Conservation (phyloP, 257 asterid genomes). For the Forsythia viridissima region DNA sequence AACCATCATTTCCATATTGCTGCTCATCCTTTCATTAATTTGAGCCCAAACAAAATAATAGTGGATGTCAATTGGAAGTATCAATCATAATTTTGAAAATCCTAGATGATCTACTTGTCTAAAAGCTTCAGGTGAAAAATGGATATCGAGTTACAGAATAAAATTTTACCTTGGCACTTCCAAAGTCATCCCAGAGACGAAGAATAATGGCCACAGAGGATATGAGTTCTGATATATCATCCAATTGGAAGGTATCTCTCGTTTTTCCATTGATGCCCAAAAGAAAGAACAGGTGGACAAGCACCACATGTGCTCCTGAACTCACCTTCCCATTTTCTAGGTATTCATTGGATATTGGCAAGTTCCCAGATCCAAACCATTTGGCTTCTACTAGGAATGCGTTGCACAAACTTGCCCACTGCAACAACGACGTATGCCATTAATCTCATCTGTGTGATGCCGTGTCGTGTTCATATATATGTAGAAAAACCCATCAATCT, state of each 20-base stretch:
- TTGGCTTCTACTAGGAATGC: slow-evolving; percentile 52
- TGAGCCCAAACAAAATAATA: too few relatives aligned
- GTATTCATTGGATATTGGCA: slow-evolving; percentile 36
- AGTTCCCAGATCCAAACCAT: slow-evolving; percentile 39
- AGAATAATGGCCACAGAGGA: slow-evolving; percentile 44
- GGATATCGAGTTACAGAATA: too few relatives aligned
- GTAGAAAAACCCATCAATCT: too few relatives aligned
- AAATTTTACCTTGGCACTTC: slow-evolving; percentile 32
- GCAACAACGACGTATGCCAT: neutral
- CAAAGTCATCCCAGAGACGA: slow-evolving; percentile 42
- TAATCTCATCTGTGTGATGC: too few relatives aligned
- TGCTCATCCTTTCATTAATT: slow-evolving; percentile 39
- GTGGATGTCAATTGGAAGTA: too few relatives aligned
- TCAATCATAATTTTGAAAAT: too few relatives aligned
- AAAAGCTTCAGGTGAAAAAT: too few relatives aligned
- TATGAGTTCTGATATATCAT: slow-evolving; percentile 19
- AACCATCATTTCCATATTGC: slow-evolving; percentile 48
- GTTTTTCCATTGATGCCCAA: slow-evolving; percentile 30
- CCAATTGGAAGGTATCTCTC: neutral
- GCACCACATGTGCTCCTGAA: slow-evolving; percentile 39
- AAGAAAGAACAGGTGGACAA: slow-evolving; percentile 29
- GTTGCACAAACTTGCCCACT: slow-evolving; percentile 43
- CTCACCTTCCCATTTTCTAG: slow-evolving; percentile 45
- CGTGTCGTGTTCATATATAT: too few relatives aligned
- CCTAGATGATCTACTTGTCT: neutral